These are phyloP conservation scores for Phytophthora idaei DNA, from an alignment of 352 stramenopile species.

Conservation along the genomic window DNA sequence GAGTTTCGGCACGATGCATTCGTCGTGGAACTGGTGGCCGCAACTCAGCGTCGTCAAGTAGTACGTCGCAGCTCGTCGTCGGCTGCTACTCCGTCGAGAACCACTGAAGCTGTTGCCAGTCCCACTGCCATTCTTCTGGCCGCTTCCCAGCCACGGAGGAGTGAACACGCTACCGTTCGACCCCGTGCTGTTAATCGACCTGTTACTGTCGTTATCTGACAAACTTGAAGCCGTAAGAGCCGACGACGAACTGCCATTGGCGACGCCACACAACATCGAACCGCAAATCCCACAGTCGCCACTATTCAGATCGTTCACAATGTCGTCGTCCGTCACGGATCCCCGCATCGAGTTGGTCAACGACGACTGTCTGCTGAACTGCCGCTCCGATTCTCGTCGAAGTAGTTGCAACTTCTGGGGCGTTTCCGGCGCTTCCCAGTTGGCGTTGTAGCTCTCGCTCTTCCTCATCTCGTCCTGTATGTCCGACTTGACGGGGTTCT, in stretches of 20 bases:
- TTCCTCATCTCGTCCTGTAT: conserved; percentile 7
- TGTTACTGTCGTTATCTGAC: conserved; percentile 38
- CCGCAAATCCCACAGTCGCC: conserved; percentile 48
- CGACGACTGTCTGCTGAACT: conserved; percentile 18
- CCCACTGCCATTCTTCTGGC: conserved; percentile 15
- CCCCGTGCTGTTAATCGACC: conserved; percentile 6
- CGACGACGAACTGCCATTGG: conserved; percentile 37
- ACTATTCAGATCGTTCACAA: conserved; percentile 29
- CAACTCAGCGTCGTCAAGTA: conserved; percentile 79
- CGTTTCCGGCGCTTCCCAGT: conserved; percentile 21
- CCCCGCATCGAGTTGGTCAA: conserved; percentile 25
- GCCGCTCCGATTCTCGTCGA: conserved; percentile 7
- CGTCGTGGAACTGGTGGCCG: conserved; percentile 83
- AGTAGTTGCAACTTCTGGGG: conserved; percentile 15
- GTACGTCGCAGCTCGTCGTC: conserved; percentile 41
- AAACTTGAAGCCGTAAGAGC: conserved; percentile 19
- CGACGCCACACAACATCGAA: conserved; percentile 51
- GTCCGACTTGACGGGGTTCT: conserved; percentile 28
- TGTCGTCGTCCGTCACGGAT: conserved; percentile 36
- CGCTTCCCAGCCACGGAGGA: conserved; percentile 23
- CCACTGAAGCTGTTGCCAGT: conserved; percentile 21
- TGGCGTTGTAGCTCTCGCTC: conserved; percentile 14
- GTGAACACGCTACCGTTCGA: conserved; percentile 12
- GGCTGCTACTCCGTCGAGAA: conserved; percentile 20
- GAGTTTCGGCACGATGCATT: conserved; percentile 81